Conservation (phyloP, 2,329 filamentous ascomycete species). For the Stemphylium vesicarium region DNA sequence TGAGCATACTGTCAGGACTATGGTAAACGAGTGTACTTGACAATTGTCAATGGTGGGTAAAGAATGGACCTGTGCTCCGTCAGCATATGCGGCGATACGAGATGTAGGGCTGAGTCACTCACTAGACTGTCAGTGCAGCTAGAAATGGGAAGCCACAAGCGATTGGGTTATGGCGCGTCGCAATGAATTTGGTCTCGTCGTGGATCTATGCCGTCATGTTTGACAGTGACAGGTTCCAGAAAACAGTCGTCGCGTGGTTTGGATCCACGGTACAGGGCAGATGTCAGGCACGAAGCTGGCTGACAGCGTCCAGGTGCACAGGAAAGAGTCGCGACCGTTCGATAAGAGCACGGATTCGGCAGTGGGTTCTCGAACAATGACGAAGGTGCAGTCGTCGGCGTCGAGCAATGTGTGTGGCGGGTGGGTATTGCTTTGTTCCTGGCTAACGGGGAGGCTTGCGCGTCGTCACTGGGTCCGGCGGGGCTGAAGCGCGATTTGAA, state of each 20-base stretch:
- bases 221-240: conserved; percentile 30
- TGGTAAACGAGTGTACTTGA: conserved; percentile 61
- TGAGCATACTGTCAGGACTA: conserved; percentile 46
- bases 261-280: conserved; percentile 24
- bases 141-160: conserved; percentile 32
- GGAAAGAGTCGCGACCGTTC: conserved; percentile 20
- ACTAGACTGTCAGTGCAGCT: conserved; percentile 48
- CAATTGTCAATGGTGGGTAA: conserved; percentile 49
- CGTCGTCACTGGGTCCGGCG: conserved; percentile 28
- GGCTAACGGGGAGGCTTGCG: conserved; percentile 27
- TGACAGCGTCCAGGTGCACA: conserved; percentile 18
- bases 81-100: conserved; percentile 10
- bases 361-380: conserved; percentile 11
- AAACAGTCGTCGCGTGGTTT: conserved; percentile 29
- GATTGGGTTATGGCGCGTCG: conserved; percentile 32
- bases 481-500: conserved; percentile 9
- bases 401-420: conserved; percentile 11
- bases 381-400: neutral
- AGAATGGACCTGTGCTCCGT: conserved; percentile 44
- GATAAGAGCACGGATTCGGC: conserved; percentile 4
- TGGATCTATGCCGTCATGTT: conserved; percentile 46
- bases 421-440: conserved; percentile 31
- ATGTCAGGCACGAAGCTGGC: conserved; percentile 20
- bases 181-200: conserved; percentile 27
- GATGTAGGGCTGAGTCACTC: conserved; percentile 20